These are phyloP conservation scores for Claviceps sp. DNA, from an alignment of 2,329 filamentous ascomycete species.

Conservation along the genomic window DNA sequence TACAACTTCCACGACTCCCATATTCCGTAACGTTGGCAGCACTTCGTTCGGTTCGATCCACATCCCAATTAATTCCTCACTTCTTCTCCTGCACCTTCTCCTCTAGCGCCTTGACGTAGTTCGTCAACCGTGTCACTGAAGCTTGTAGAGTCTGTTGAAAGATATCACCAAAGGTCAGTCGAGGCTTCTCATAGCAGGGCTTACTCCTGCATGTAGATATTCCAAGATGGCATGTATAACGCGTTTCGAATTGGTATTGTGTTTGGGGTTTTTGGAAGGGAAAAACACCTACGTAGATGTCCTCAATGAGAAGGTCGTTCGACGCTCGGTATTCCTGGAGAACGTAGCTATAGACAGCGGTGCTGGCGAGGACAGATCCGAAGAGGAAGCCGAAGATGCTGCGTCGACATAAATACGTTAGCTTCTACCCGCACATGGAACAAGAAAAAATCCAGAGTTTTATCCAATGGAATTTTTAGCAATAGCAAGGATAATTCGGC, in stretches of 20 bases:
- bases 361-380: constrained; percentile 66
- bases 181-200: too few relatives aligned
- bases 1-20: too few relatives aligned
- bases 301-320: constrained; percentile 86
- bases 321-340: constrained; percentile 86
- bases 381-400: constrained; percentile 88
- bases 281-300: constrained; percentile 70
- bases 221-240: too few relatives aligned
- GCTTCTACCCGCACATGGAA: not conserved
- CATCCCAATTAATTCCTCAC: not conserved
- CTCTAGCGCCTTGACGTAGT: constrained; percentile 71
- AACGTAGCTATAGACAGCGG: constrained; percentile 81
- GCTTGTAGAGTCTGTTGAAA: constrained; percentile 61
- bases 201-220: too few relatives aligned
- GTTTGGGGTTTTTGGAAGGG: not conserved
- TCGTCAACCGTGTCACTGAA: constrained; percentile 74
- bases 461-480: too few relatives aligned
- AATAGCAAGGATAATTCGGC: too few relatives aligned
- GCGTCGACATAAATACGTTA: constrained; percentile 1
- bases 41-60: too few relatives aligned
- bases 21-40: too few relatives aligned
- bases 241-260: too few relatives aligned
- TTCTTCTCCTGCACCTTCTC: constrained; percentile 55
- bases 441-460: too few relatives aligned
- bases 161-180: too few relatives aligned